Conservation (phyloP, 768 basidiomycete genomes). For the Tulasnella sp. region DNA sequence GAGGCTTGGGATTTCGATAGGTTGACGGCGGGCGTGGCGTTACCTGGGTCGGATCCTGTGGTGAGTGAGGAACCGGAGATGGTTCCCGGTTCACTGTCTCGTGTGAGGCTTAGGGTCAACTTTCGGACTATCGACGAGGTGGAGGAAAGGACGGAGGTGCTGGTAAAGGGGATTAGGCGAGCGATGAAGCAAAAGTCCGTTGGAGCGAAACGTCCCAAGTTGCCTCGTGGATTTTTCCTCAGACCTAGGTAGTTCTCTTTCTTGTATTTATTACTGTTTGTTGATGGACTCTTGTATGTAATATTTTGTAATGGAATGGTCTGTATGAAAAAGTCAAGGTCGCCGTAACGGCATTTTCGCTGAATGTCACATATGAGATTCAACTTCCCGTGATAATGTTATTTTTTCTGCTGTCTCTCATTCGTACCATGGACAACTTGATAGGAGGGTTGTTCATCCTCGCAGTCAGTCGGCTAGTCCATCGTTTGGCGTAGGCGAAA, state of each 20-base stretch:
- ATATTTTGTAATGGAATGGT: background rate
- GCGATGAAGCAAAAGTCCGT: background rate
- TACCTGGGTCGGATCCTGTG: no score
- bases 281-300: background rate
- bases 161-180: slow-evolving; percentile 7
- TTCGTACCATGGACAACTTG: background rate
- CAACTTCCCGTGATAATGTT: background rate
- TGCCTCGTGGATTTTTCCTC: background rate
- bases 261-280: background rate
- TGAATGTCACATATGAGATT: background rate
- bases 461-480: background rate
- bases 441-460: background rate
- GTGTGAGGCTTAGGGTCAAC: slow-evolving; percentile 1
- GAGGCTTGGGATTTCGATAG: slow-evolving; percentile 6
- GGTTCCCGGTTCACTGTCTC: background rate
- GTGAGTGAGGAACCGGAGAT: background rate
- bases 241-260: background rate
- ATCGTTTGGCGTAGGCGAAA: background rate
- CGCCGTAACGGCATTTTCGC: background rate
- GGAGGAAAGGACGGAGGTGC: slow-evolving; percentile 2
- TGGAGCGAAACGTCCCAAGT: background rate
- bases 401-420: background rate
- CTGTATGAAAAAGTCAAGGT: background rate
- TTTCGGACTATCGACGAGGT: background rate
- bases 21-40: background rate